phyloP scores from a whole-genome alignment of 352 stramenopile genomes.

The Thraustochytrium striatum region DNA sequence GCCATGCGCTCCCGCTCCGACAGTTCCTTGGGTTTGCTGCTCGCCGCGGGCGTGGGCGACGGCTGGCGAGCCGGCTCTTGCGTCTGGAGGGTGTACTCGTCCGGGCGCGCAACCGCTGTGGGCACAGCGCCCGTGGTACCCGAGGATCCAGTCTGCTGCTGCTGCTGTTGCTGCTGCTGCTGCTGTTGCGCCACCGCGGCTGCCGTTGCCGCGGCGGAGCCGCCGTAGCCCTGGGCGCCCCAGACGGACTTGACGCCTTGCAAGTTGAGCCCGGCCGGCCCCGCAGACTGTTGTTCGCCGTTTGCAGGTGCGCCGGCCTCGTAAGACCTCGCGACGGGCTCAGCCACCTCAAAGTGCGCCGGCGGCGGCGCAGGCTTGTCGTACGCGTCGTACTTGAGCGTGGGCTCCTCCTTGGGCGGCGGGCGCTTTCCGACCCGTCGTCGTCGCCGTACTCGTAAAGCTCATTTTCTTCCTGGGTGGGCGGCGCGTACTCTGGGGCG shows the following conservation, averaged over 20 bases:
- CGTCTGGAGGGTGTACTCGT: not conserved
- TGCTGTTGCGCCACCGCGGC: no score
- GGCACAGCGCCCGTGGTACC: not conserved
- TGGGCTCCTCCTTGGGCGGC: conserved; percentile 39
- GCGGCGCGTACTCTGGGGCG: conserved; percentile 86
- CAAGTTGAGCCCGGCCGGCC: conserved; percentile 41
- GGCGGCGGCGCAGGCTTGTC: conserved; percentile 63
- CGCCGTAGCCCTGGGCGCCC: not conserved
- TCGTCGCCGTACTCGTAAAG: conserved; percentile 67
- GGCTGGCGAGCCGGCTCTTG: not conserved
- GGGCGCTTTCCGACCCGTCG: conserved; percentile 41
- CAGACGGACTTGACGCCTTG: conserved; percentile 27
- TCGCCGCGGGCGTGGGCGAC: conserved; percentile 9
- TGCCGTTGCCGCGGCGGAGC: conserved; percentile 8
- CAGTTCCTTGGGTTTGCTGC: conserved; percentile 64
- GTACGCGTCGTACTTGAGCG: conserved; percentile 77
- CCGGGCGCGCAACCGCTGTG: not conserved
- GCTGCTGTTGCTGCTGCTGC: not conserved
- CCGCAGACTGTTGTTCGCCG: no score
- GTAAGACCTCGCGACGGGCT: no score
- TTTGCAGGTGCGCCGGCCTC: no score
- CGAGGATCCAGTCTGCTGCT: not conserved
- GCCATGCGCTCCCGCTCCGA: conserved; percentile 79
- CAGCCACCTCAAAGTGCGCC: not conserved
- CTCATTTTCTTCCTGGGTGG: conserved; percentile 91